Conservation (phyloP, 1,284 basidiomycete genomes). For the Puccinia polysora region DNA sequence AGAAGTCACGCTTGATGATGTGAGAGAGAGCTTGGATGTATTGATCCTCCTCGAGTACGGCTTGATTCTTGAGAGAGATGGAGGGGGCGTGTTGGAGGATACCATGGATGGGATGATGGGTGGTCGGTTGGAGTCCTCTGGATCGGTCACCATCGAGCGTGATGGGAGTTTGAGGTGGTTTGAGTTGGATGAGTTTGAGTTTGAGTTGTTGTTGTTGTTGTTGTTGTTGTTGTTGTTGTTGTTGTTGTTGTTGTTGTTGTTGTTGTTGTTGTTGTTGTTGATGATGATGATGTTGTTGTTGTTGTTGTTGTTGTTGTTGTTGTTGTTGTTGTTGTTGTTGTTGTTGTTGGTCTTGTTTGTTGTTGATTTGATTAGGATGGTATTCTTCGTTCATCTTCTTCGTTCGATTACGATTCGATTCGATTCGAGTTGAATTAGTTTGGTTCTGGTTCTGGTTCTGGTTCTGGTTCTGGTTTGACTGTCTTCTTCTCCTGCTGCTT, state of each 20-base stretch:
- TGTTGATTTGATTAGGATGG: too few species aligned
- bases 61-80: constrained; percentile 48
- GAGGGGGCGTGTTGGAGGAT: constrained; percentile 27
- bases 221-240: not conserved
- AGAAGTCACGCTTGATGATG: constrained; percentile 96
- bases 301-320: too few species aligned
- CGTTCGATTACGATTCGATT: too few species aligned
- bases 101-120: constrained; percentile 38
- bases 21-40: constrained; percentile 85
- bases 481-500: too few species aligned
- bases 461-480: too few species aligned
- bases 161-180: constrained; percentile 15
- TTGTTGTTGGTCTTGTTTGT: too few species aligned
- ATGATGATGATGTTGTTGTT: too few species aligned
- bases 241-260: not conserved
- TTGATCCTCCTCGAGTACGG: constrained; percentile 67
- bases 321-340: too few species aligned
- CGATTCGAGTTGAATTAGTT: too few species aligned
- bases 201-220: not conserved
- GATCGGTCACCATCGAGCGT: constrained; percentile 8
- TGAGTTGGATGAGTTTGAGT: constrained; percentile 16
- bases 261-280: not conserved
- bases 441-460: too few species aligned
- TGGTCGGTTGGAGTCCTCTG: constrained; percentile 25
- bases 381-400: too few species aligned